These are phyloP conservation scores for Plasmodium chabaudi DNA, from an alignment of 169 alveolate genomes.

Conservation along the genomic window DNA sequence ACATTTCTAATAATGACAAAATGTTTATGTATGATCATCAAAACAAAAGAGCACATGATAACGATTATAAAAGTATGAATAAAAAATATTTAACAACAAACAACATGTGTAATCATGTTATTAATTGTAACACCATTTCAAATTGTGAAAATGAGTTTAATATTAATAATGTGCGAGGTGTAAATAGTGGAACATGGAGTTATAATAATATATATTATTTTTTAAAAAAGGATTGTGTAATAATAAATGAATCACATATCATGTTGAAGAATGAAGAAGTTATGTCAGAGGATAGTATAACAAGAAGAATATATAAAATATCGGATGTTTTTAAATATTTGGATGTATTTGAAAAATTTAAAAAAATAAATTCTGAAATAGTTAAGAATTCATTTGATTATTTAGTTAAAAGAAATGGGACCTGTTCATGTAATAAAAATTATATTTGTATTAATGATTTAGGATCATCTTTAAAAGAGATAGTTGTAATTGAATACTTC, in stretches of 20 bases:
- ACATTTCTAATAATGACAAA: too few relatives aligned
- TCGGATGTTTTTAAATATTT: slow-evolving; percentile 64
- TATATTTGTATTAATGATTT: slow-evolving; percentile 55
- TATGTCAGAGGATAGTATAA: slow-evolving; percentile 28
- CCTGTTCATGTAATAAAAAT: slow-evolving; percentile 36
- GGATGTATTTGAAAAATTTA: slow-evolving; percentile 44
- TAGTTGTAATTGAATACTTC: slow-evolving; percentile 19
- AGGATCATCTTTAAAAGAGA: slow-evolving; percentile 44
- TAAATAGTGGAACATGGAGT: neutral
- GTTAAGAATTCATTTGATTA: slow-evolving; percentile 45
- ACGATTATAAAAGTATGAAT: neutral
- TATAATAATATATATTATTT: slow-evolving; percentile 23
- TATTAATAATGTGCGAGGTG: neutral
- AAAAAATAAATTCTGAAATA: slow-evolving; percentile 46
- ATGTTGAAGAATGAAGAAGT: slow-evolving; percentile 44
- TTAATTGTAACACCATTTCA: neutral
- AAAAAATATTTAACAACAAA: neutral
- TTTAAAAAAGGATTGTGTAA: slow-evolving; percentile 33
- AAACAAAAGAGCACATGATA: neutral
- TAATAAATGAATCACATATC: slow-evolving; percentile 27
- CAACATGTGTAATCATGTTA: neutral
- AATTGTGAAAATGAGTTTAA: neutral
- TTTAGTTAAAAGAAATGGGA: slow-evolving; percentile 39
- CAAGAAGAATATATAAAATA: slow-evolving; percentile 45
- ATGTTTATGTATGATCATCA: too few relatives aligned